Evolutionary conservation across 192 early-diverging fungal genomes (phyloP).

Genomic region (Jimgerdemannia lactiflua): DNA sequence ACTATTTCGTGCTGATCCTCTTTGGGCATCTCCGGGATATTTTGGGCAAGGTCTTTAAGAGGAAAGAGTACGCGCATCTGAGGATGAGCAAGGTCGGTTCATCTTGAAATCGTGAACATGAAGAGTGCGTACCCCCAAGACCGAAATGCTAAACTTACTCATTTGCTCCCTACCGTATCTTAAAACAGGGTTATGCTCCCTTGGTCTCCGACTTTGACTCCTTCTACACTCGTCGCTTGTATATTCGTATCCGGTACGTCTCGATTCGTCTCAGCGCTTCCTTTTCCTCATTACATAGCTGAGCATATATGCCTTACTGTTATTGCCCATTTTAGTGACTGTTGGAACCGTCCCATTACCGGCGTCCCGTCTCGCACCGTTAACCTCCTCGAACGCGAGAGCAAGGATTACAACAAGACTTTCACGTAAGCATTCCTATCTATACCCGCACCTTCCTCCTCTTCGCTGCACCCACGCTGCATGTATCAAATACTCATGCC

Average conservation of each 20-base stretch:
- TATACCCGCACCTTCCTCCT: background rate
- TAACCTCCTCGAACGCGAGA: constrained; percentile 71
- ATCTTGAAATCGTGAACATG: background rate
- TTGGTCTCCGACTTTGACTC: constrained; percentile 91
- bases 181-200: constrained; percentile 69
- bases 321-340: constrained; percentile 54
- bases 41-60: constrained; percentile 65
- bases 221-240: constrained; percentile 84
- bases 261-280: background rate
- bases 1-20: constrained; percentile 80
- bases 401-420: constrained; percentile 70
- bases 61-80: constrained; percentile 62
- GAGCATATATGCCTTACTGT: background rate
- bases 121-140: background rate
- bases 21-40: constrained; percentile 85
- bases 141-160: background rate
- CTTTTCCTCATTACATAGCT: background rate
- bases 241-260: constrained; percentile 63
- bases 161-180: constrained; percentile 9
- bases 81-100: constrained; percentile 28
- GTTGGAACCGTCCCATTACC: constrained; percentile 88
- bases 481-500: background rate
- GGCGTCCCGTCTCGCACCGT: constrained; percentile 83
- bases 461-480: background rate
- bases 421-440: constrained; percentile 39